These are phyloP conservation scores for Hyaloscypha finlandica DNA, from an alignment of 495 filamentous ascomycete genomes.

Conservation along the genomic window DNA sequence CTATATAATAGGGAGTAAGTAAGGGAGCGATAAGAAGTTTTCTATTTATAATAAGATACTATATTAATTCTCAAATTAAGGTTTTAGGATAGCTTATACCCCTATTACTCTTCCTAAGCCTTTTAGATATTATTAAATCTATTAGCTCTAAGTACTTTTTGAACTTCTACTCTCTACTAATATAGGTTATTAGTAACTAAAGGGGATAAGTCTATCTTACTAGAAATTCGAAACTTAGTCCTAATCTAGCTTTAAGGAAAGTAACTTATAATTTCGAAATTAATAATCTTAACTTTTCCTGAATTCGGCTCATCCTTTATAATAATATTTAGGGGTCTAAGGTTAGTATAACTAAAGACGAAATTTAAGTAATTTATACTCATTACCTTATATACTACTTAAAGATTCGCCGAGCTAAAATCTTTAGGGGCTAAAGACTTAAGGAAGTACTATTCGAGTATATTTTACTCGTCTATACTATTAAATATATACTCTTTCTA, in stretches of 20 bases:
- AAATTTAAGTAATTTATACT: slow-evolving; percentile 34
- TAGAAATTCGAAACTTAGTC: slow-evolving; percentile 31
- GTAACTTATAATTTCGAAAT: slow-evolving; percentile 36
- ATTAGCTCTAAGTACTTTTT: neutral
- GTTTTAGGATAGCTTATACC: slow-evolving; percentile 48
- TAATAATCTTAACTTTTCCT: slow-evolving; percentile 34
- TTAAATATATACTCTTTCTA: neutral
- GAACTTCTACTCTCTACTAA: neutral
- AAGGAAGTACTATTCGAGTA: neutral
- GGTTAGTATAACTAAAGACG: slow-evolving; percentile 39
- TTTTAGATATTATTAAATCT: slow-evolving; percentile 7
- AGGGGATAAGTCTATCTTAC: slow-evolving; percentile 32
- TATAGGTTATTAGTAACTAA: slow-evolving; percentile 7
- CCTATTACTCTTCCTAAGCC: neutral
- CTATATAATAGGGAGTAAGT: too few relatives aligned
- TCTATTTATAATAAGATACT: too few relatives aligned
- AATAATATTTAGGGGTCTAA: slow-evolving; percentile 36
- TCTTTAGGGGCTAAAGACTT: neutral
- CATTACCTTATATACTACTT: slow-evolving; percentile 22
- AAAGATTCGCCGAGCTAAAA: slow-evolving; percentile 8
- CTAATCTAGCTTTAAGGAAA: slow-evolving; percentile 33
- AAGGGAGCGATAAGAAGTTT: too few relatives aligned
- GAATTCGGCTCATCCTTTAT: slow-evolving; percentile 25
- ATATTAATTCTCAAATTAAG: too few relatives aligned
- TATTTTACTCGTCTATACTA: neutral